Base-by-base conservation (phyloP, 768 basidiomycete genomes). In the Antrodiella citrinella region DNA sequence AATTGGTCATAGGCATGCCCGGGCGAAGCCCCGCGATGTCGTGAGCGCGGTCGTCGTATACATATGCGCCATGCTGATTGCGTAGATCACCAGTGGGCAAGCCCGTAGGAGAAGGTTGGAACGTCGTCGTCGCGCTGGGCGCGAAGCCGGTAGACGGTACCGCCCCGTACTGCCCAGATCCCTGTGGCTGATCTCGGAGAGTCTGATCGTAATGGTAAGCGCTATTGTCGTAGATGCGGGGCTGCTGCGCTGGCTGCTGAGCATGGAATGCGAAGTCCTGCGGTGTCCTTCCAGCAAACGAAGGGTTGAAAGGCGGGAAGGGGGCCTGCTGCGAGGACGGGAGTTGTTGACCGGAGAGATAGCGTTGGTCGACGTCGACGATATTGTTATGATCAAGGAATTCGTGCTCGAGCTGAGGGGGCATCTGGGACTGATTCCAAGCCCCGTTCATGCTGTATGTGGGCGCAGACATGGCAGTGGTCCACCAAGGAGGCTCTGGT, bases 341-440 rank as follows among this genome's bases (percentile, higher is more conserved):
- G 15, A 38, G 47, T 7, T 24, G 45, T 22, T 26, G 45, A 5
- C 19, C 39, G 30, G 20, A 4, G 45, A 35, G 11, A 22, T 12
- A 23, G 20, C 13, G 23, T 43, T 25, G 18, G 30, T 45, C 22
- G 24, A 23, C 49, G 41, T 25, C 15, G 42, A 43, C 40, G 24
- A 15, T 18, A 42, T 35, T 24, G 50, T 5, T 9, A 7, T 44
- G 26, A 25, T 51, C 50, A 24, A 48, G 45, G 47, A 44, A 54
- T 47, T 54, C 54, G 26, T 51, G 53, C 45, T 54, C 54, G 46
- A 54, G 54, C 47, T 54, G 54, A 2, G 54, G 54, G 2, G 54
- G 26, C 13, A 54, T 41, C 13, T 26, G 40, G 35, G 51, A 50
- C 35, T 51, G 50, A 50, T 54, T 38, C 54, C 54, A 54, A 30